phyloP scores from a whole-genome alignment of 805 yeast genomes.

The Yarrowia hollandica region DNA sequence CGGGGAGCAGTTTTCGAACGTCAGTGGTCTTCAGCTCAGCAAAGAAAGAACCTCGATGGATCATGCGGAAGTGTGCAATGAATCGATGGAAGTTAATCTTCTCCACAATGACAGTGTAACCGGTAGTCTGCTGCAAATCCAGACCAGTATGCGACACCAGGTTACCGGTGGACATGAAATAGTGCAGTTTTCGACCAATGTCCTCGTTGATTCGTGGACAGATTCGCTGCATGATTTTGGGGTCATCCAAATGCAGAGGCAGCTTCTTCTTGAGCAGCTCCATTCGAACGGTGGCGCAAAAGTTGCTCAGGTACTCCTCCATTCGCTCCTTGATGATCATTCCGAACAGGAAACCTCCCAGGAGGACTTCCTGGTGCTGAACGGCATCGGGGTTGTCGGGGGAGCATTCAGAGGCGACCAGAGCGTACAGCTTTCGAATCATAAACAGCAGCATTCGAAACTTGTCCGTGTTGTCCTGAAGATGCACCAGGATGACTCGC shows the following conservation, averaged over 20 bases:
- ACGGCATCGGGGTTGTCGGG: conserved; percentile 99
- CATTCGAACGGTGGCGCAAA: conserved; percentile 70
- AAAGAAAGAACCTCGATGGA: conserved; percentile 98
- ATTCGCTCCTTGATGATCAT: conserved; percentile 96
- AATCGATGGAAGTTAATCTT: conserved; percentile 96
- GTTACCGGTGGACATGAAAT: conserved; percentile 95
- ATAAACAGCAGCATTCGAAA: conserved; percentile 85
- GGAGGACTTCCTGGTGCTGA: conserved; percentile 93
- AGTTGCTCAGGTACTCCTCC: conserved; percentile 81
- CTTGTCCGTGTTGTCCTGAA: conserved; percentile 68
- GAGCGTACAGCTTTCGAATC: conserved; percentile 91
- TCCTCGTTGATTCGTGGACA: conserved; percentile 82
- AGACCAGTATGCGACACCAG: conserved; percentile 95
- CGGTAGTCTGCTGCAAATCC: conserved; percentile 96
- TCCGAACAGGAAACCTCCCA: conserved; percentile 95
- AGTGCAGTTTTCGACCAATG: conserved; percentile 91
- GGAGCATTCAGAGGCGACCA: conserved; percentile 95
- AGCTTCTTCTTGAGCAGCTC: conserved; percentile 70
- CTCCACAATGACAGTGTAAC: conserved; percentile 98
- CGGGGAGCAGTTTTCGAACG: conserved; percentile 93
- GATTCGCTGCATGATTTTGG: conserved; percentile 78
- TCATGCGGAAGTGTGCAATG: conserved; percentile 98
- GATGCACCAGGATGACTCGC: conserved; percentile 86
- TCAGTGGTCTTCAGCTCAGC: conserved; percentile 97
- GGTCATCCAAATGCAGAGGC: conserved; percentile 79